These are phyloP conservation scores for Ceratocystiopsis sp. DNA, from an alignment of 2,329 filamentous ascomycete genomes.

Conservation along the genomic window DNA sequence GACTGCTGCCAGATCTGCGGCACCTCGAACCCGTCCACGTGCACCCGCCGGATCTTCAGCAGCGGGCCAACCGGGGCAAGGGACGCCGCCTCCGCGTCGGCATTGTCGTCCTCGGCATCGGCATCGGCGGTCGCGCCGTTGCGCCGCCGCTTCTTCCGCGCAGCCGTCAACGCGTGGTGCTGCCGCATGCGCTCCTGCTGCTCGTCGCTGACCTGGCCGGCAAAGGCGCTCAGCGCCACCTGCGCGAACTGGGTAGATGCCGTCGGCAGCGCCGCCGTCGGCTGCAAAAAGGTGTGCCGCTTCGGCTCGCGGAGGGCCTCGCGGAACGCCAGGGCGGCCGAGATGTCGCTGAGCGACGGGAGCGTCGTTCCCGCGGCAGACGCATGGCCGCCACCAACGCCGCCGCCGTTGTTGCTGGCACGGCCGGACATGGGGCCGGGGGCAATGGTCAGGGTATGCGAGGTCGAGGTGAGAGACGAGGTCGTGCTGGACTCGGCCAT, in stretches of 20 bases:
- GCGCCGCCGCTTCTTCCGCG: slow-evolving; percentile 61
- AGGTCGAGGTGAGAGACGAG: slow-evolving; percentile 45
- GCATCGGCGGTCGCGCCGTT: slow-evolving; percentile 14
- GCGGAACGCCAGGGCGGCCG: slow-evolving; percentile 32
- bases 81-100: slow-evolving; percentile 27
- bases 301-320: slow-evolving; percentile 41
- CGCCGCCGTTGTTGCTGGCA: no score
- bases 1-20: slow-evolving; percentile 92
- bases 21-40: slow-evolving; percentile 73
- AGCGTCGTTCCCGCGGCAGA: slow-evolving; percentile 14
- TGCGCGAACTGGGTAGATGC: slow-evolving; percentile 64
- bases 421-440: slow-evolving; percentile 1
- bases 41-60: slow-evolving; percentile 65
- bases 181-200: slow-evolving; percentile 49
- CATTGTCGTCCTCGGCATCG: no score
- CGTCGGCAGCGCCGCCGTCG: slow-evolving; percentile 46
- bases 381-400: no score
- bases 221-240: slow-evolving; percentile 61
- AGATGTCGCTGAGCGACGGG: slow-evolving; percentile 10
- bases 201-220: slow-evolving; percentile 52
- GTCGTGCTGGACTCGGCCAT: slow-evolving; percentile 26
- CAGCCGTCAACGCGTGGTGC: slow-evolving; percentile 22
- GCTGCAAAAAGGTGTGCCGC: slow-evolving; percentile 63
- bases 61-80: slow-evolving; percentile 47
- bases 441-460: slow-evolving; percentile 29